Evolutionary conservation across 2,329 filamentous ascomycete species (phyloP), one percentile per base, ranked within the genome.

Genomic region (Corynespora cassiicola): DNA sequence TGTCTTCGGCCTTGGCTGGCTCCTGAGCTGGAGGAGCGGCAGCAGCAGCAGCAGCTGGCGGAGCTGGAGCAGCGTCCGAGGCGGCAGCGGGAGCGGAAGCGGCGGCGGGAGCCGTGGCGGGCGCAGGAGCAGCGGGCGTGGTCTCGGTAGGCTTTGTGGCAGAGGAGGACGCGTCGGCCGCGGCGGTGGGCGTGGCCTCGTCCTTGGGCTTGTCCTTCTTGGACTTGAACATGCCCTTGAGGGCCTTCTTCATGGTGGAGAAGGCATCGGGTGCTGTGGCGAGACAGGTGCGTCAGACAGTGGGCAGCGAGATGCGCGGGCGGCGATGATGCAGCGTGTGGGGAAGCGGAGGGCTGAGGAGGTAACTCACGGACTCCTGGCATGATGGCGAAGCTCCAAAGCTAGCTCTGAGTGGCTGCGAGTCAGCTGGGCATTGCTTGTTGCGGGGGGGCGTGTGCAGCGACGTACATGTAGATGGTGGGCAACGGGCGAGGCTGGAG

Each of bases 291-390:
- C 32, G 44, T 58, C 33, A 54, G 54, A 33, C 17, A 32, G 27
- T 25, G 19, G 22, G 35, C 24, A 18, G 21, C 7, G 15, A 12
- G 7, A 18, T 22, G 20, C 18, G n/a, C n/a, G 6, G 10, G 15
- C 15, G 10, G 24, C 10, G 5, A 11, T 26, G 6, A 26, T 11
- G 15, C 15, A 26, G 25, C 14, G 22, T 23, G 14, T 14, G 18
- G 26, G 11, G 24, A 15, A 17, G 19, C n/a, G 15, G 10, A n/a
- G 7, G 17, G n/a, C 10, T 7, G 17, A 33, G 19, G 19, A 16
- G 15, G 12, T 28, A 43, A 69, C 66, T 63, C 61, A 69, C 66
- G 66, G 42, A 69, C 65, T 51, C 66, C 66, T 42, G 66, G 66
- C 66, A 69, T 69, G 47, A 31, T 61, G 52, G 36, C 19, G 34